Evolutionary conservation across 139 green algal genomes (phyloP), one percentile per base, ranked within the genome.

Genomic region (Marvania coccoides): DNA sequence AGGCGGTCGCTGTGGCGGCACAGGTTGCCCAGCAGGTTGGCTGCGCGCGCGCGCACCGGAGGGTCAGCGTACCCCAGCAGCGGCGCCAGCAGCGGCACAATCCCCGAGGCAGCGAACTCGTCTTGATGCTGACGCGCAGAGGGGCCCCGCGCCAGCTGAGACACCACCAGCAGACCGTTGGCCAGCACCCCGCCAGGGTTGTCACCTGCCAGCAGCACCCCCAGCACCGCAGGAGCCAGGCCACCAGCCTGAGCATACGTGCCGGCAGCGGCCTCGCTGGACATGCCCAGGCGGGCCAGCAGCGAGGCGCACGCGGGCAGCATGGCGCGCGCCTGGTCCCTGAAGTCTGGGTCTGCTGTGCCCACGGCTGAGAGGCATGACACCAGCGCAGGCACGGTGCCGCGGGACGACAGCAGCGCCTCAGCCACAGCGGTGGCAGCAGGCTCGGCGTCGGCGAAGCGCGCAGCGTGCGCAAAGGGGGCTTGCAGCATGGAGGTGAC

Each of bases 1-100:
- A 98, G 96, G 69, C 45, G 39, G 37, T 96, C 89, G 4, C 45
- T 78, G 48, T 86, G 89, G 35, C 77, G 84, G 82, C 93, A 98
- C 77, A 98, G 83, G 78, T 97, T 98, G 72, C 93, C 93, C 19
- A 97, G 35, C 30, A 96, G 71, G 75, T 96, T 97, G 78, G 81
- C 91, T 29, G 78, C 75, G 10, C 90, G 80, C 6, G 91, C 84
- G 33, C 93, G 81, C 45, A 98, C 87, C 35, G 59, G 75, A n/a
- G 82, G 36, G 33, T 92, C 82, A 0, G 60, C 12, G 65, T 95
- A 80, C 3, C n/a, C 35, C 33, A 93, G 76, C 67, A 92, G 70
- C 40, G 48, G 36, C 12, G 70, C 56, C 62, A 82, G 39, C 4
- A 58, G 54, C 7, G 30, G 26, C 6, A 70, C 51, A 8, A 78